phyloP scores from a whole-genome alignment of 148 eudicot species.

The Rhododendron henanense region DNA sequence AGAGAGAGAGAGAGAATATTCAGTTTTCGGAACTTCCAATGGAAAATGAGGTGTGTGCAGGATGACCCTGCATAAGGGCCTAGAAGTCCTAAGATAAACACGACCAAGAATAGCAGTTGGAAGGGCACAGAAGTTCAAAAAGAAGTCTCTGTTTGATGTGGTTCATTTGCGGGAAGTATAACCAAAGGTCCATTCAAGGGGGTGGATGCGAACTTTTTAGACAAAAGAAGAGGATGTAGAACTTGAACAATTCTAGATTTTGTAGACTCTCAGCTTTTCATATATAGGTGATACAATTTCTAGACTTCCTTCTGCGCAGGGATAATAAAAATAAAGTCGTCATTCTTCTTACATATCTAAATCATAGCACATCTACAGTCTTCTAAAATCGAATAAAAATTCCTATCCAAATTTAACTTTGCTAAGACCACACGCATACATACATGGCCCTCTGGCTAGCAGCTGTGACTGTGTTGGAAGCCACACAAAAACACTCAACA shows the following conservation, averaged over 20 bases:
- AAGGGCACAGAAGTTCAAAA: background rate
- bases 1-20: background rate
- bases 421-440: background rate
- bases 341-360: background rate
- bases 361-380: background rate
- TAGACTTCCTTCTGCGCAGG: background rate
- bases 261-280: background rate
- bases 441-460: background rate
- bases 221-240: background rate
- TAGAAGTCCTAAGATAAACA: background rate
- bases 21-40: background rate
- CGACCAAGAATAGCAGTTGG: background rate
- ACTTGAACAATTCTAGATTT: background rate
- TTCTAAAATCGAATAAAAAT: background rate
- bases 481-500: background rate
- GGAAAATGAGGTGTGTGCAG: background rate
- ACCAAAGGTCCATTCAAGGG: background rate
- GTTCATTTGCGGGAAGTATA: background rate
- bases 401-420: background rate
- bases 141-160: background rate
- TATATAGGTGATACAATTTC: background rate
- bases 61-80: background rate
- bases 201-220: background rate
- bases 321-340: background rate
- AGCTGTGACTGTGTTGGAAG: background rate